Evolutionary conservation across 208 protist genomes (phyloP).

Genomic region (Trypanosoma lewisi): DNA sequence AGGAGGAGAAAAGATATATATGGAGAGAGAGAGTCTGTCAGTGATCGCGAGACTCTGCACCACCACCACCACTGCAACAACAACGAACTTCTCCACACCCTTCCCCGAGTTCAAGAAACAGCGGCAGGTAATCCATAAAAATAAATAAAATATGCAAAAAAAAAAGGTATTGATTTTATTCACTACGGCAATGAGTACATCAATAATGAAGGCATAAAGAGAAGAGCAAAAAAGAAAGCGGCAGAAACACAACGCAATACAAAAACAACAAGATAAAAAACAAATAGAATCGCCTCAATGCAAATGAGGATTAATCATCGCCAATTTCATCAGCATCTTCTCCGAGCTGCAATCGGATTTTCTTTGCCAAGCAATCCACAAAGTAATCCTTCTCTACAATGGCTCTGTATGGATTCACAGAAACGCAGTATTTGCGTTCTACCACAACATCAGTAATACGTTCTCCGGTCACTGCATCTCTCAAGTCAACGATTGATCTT

Average conservation of each 20-base stretch:
- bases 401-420: slow-evolving; percentile 77
- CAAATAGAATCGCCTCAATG: too few species aligned
- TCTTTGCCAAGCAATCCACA: slow-evolving; percentile 51
- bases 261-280: too few species aligned
- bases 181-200: too few species aligned
- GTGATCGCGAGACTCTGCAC: neutral
- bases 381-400: slow-evolving; percentile 86
- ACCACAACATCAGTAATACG: slow-evolving; percentile 41
- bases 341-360: slow-evolving; percentile 41
- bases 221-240: too few species aligned
- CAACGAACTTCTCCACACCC: neutral
- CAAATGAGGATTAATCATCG: neutral
- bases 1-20: neutral
- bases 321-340: neutral
- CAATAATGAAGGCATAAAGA: neutral
- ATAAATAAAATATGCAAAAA: neutral
- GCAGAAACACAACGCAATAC: too few species aligned
- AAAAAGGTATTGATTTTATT: neutral
- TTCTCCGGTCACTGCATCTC: slow-evolving; percentile 40
- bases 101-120: neutral
- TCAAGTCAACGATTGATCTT: slow-evolving; percentile 85
- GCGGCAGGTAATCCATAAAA: too few species aligned
- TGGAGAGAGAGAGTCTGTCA: neutral
- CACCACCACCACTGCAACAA: neutral
- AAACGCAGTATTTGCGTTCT: slow-evolving; percentile 71